Base-by-base conservation (phyloP, 768 basidiomycete genomes). In the Lentinula lateritia region DNA sequence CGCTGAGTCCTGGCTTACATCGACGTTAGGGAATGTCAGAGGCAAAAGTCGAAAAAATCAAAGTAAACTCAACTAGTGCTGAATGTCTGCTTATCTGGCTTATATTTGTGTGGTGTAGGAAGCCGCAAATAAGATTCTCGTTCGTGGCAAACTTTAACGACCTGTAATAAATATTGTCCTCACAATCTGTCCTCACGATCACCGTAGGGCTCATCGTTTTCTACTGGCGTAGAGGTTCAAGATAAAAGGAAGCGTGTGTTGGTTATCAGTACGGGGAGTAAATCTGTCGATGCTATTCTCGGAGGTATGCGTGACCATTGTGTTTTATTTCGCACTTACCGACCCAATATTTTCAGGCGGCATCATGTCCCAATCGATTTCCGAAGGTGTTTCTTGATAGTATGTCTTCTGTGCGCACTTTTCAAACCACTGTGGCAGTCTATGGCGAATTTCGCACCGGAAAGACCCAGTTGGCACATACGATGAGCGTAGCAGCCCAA, bases 391-490 rank as follows among this genome's bases (percentile, higher is more conserved):
- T 7, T 3, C 16, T 32, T 16, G 50, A 36, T 34, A 50, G 32
- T 12, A 36, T 53, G 50, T 18, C 41, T 5, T 41, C 36, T 16
- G 41, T 18, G 13, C 12, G 53, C 20, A 35, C 16, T 56, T 60
- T 57, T 59, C 43, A 59, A 48, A 53, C 50, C 7, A 6, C 45
- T 42, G 20, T 23, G 32, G 15, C 62, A 93, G 95, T 98, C 2
- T 98, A 94, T 68, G 95, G 96, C 50, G 95, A 98, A 73, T 98
- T 91, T 73, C 84, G 95, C 36, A 98, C 96, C 0, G 95, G 95
- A 35, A 95, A 96, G 75, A 97, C 95, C 5, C 96, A 98, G 70
- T 79, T 96, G 54, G 93, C 93, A 28, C 96, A 97, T 73, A 98
- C 95, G 12, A 90, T 97, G 83, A 93, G 92, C 67, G 92, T 98